phyloP scores from a whole-genome alignment of 176 grass and related monocot genomes.

The Oryza longistaminata region DNA sequence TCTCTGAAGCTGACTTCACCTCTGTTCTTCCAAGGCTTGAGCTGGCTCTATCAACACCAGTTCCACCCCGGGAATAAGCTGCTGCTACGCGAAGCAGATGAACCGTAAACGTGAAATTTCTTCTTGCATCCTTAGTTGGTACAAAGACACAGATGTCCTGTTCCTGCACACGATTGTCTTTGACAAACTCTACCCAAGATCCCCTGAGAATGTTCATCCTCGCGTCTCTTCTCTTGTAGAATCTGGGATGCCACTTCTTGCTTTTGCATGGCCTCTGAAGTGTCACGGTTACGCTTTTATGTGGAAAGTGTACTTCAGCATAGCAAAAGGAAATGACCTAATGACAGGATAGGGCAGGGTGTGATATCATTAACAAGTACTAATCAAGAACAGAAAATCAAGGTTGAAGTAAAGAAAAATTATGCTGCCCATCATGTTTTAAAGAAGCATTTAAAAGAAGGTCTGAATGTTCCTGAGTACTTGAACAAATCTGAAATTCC shows the following conservation, averaged over 20 bases:
- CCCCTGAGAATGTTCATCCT: slow-evolving; percentile 13
- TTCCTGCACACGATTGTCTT: slow-evolving; percentile 43
- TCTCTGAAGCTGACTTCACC: not conserved
- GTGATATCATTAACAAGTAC: no score
- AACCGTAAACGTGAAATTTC: slow-evolving; percentile 32
- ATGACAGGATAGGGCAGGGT: not conserved
- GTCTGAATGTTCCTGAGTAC: no score
- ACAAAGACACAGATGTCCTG: slow-evolving; percentile 50
- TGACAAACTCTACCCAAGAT: slow-evolving; percentile 46
- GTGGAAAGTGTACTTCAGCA: slow-evolving; percentile 24
- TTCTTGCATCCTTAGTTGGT: not conserved
- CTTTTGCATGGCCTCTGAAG: slow-evolving; percentile 23
- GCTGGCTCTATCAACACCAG: not conserved
- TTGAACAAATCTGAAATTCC: no score
- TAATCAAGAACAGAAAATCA: no score
- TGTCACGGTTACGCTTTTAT: not conserved
- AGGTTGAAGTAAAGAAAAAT: no score
- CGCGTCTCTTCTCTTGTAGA: slow-evolving; percentile 7
- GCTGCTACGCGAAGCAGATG: slow-evolving; percentile 24
- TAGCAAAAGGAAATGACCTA: slow-evolving; percentile 39
- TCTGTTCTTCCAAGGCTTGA: not conserved
- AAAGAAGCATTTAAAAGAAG: no score
- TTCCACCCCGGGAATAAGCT: not conserved
- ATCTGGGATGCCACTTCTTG: slow-evolving; percentile 44
- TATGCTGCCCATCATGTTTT: no score